phyloP scores from a whole-genome alignment of 345 rosid species.

The Eucalyptus coolabah region DNA sequence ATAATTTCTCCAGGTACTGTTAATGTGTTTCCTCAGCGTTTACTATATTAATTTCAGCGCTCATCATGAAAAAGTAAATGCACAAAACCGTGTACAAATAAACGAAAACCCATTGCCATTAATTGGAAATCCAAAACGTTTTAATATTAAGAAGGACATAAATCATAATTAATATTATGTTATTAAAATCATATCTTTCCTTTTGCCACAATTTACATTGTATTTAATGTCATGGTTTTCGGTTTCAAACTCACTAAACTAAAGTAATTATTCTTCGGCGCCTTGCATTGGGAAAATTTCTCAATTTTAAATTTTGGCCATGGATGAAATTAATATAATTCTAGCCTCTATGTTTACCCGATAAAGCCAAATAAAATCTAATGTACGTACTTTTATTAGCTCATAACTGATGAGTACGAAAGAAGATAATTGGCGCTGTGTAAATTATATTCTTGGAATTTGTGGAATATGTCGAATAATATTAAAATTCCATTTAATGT shows the following conservation, averaged over 20 bases:
- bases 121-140: not conserved
- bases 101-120: not conserved
- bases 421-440: not conserved
- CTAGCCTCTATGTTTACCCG: not conserved
- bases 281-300: not conserved
- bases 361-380: not conserved
- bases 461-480: not conserved
- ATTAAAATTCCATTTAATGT: not conserved
- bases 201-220: not conserved
- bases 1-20: not conserved
- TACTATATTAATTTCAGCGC: not conserved
- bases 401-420: not conserved
- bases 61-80: not conserved
- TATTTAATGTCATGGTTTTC: not conserved
- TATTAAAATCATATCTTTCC: not conserved
- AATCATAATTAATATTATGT: not conserved
- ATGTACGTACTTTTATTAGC: not conserved
- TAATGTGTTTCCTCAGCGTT: not conserved
- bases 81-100: not conserved
- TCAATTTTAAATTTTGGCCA: not conserved
- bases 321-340: not conserved
- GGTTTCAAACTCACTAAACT: not conserved
- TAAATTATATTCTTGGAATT: not conserved
- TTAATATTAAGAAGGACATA: not conserved
- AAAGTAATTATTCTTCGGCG: not conserved